Conservation (phyloP, 805 yeast species). For the Suhomyces sp. region DNA sequence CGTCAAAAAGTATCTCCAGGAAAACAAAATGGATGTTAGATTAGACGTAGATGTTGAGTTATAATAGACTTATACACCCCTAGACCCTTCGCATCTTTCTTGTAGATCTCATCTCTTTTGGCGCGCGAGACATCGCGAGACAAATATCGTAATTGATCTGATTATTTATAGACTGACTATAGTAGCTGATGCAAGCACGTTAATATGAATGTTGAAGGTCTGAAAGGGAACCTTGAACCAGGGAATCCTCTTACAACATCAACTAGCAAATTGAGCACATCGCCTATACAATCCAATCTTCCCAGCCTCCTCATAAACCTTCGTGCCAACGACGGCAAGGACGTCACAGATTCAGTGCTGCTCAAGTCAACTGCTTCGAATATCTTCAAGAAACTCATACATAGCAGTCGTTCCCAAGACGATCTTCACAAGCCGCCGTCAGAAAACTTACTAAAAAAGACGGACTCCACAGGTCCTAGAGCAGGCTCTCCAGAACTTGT, state of each 20-base stretch:
- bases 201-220: conserved; percentile 2
- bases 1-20: conserved; percentile 66
- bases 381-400: conserved; percentile 11
- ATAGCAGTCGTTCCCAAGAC: conserved; percentile 10
- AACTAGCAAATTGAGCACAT: conserved; percentile 7
- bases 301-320: conserved; percentile 20
- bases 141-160: neutral
- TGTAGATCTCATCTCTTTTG: neutral
- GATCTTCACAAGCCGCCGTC: neutral
- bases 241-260: conserved; percentile 1
- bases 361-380: conserved; percentile 3
- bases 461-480: neutral
- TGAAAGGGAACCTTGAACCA: neutral
- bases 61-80: conserved; percentile 1
- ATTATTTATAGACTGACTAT: too few relatives aligned
- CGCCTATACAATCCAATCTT: conserved; percentile 23
- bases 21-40: conserved; percentile 62
- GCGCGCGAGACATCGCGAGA: neutral
- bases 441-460: neutral
- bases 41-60: conserved; percentile 43
- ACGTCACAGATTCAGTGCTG: neutral
- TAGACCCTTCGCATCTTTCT: neutral
- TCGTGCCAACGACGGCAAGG: conserved; percentile 18
- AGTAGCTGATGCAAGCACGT: neutral
- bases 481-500: neutral